Evolutionary conservation across 305 asterid species (phyloP), one percentile per base, ranked within the genome.

Genomic region (Lippia alba): DNA sequence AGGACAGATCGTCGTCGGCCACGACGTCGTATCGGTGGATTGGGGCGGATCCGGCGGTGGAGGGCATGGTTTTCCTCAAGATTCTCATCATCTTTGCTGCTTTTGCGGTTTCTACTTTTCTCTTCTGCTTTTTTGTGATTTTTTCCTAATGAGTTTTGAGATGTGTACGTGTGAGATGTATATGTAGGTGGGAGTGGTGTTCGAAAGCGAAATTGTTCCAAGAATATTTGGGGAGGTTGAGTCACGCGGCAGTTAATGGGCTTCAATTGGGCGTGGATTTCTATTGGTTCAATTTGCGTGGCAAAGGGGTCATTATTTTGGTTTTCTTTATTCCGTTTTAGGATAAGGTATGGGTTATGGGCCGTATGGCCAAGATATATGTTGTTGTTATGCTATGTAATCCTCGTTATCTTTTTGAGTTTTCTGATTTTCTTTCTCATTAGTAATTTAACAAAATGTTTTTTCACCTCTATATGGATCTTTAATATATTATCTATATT

Each of bases 1-100:
- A 46, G 46, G 96, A 79, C 74, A 92, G 66, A 36, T 76, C 82
- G 20, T 83, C 96, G 8, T 69, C 81, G 12, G 53, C n/a, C n/a
- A n/a, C 67, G 61, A 66, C 78, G 45, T 32, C 79, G 75, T 57
- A 64, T 9, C 56, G 83, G 66, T 75, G 82, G 20, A 70, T 15
- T 14, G 74, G 10, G 62, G 0, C 55, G 14, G 90, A 84, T 81
- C 87, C 69, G 67, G 55, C 74, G 45, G 53, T 24, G 17, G 81
- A 64, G 64, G 79, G 49, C 30, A 79, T 66, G 70, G 80, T 58
- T 77, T 81, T 83, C 69, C 80, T 73, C 75, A 83, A 64, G 68
- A 87, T 78, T 63, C 78, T 85, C 83, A 78, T 59, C 89, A 87
- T 85, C 66, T 84, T 82, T 73, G 19, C 53, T 54, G 18, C 53